Conservation (phyloP, 148 eudicot species). For the Camellia lanceoleosa region DNA sequence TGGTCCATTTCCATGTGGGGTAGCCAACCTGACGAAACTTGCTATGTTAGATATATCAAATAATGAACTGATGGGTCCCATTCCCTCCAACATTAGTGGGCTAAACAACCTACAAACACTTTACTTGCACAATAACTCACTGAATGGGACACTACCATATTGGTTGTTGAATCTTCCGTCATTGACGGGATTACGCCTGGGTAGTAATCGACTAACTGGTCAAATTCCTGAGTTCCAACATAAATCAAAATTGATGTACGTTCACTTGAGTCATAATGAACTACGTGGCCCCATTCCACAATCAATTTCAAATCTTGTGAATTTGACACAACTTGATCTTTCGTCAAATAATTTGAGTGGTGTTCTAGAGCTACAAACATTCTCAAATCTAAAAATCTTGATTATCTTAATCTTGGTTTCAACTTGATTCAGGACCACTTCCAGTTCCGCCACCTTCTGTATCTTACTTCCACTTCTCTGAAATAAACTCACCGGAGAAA, state of each 20-base stretch:
- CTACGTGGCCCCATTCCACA: constrained; percentile 5
- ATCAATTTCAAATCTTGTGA: constrained; percentile 9
- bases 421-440: constrained; percentile 1
- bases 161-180: background rate
- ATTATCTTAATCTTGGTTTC: constrained; percentile 10
- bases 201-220: background rate
- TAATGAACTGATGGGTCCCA: constrained; percentile 24
- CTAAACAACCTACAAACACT: background rate
- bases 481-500: constrained; percentile 23
- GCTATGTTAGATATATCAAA: too few relatives aligned
- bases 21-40: too few relatives aligned
- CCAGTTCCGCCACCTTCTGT: background rate
- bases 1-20: too few relatives aligned
- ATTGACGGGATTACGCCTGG: rapidly evolving
- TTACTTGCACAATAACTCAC: background rate
- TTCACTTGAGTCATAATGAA: background rate
- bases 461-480: background rate
- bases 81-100: background rate
- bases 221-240: background rate
- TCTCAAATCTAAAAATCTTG: too few relatives aligned
- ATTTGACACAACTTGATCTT: constrained; percentile 11
- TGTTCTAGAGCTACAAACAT: too few relatives aligned
- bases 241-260: background rate
- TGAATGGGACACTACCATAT: background rate
- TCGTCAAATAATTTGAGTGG: too few relatives aligned